Evolutionary conservation across 2,329 filamentous ascomycete species (phyloP), one percentile per base, ranked within the genome.

Genomic region (Furcasterigmium furcatum): DNA sequence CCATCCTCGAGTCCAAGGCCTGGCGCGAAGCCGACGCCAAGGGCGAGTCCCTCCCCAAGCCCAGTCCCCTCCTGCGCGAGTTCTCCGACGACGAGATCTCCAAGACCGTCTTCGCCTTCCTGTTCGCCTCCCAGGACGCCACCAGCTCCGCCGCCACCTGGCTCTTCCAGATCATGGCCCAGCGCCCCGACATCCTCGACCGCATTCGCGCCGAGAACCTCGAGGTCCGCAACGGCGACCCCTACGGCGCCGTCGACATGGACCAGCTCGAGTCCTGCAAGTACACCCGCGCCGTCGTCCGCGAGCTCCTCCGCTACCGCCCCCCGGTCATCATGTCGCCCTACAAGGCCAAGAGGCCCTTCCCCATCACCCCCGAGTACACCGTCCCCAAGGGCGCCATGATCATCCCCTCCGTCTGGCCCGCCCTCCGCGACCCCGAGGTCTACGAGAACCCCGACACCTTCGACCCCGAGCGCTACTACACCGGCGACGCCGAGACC

Each of bases 301-400:
- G 88, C 58, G 91, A 96, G 73, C 85, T 90, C 47, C 81, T 96
- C 53, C 88, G 94, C 62, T 97, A 95, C 76, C 88, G 92, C 46
- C 94, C 94, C 53, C 94, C 94, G 46, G 94, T 99, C 59, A 80
- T 96, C 67, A 96, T 99, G 90, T 89, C 96, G 42, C 94, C 94
- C 27, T 97, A 97, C 68, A 67, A 91, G 51, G 89, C 85, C 54
- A 97, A 97, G 85, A 96, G 95, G 76, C 73, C 88, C 46, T 99
- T 97, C 79, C 91, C 91, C 42, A 86, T 99, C 57, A 90, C 87
- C 21, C 81, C 87, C 29, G 79, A 76, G 29, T 96, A 97, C 71
- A 96, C 91, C n/a, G 85, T 92, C 42, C 88, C 89, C 59, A 97
- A 97, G 75, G 88, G 91, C 48, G 87, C 90, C 52, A 97, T 99